Conservation (phyloP, 495 filamentous ascomycete genomes). For the Penicillium cinerascens region DNA sequence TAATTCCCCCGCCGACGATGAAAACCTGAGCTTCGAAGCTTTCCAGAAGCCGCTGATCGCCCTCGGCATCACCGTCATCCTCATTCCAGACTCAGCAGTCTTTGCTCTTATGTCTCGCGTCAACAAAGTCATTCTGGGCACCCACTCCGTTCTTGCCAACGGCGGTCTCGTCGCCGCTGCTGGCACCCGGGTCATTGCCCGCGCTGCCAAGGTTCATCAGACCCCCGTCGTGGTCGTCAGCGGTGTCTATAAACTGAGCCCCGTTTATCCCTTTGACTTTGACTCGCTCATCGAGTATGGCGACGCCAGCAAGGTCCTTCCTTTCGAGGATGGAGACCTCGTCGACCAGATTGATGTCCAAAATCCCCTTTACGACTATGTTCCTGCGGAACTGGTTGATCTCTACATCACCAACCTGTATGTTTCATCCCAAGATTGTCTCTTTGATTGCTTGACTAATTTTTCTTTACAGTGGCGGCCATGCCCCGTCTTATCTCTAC, state of each 20-base stretch:
- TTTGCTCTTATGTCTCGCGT: slow-evolving; percentile 90
- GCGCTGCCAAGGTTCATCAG: slow-evolving; percentile 73
- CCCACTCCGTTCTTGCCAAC: slow-evolving; percentile 80
- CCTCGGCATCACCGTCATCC: slow-evolving; percentile 73
- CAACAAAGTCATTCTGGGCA: slow-evolving; percentile 88
- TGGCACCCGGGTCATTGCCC: slow-evolving; percentile 73
- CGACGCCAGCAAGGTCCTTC: slow-evolving; percentile 67
- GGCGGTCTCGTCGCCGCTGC: slow-evolving; percentile 78
- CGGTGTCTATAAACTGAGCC: slow-evolving; percentile 87
- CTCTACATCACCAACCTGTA: slow-evolving; percentile 92
- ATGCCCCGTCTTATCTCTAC: slow-evolving; percentile 77
- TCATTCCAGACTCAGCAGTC: slow-evolving; percentile 77
- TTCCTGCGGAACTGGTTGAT: slow-evolving; percentile 76
- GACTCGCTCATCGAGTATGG: slow-evolving; percentile 78
- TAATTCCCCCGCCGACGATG: slow-evolving; percentile 38
- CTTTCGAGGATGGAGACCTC: slow-evolving; percentile 68
- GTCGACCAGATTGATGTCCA: slow-evolving; percentile 73
- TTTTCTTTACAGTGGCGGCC: slow-evolving; percentile 58
- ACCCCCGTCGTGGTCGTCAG: slow-evolving; percentile 81
- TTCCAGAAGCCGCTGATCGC: slow-evolving; percentile 74
- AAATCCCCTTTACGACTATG: slow-evolving; percentile 79
- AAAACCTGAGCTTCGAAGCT: slow-evolving; percentile 48
- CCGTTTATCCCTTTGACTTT: slow-evolving; percentile 77
- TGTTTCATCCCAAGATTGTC: slow-evolving; percentile 33
- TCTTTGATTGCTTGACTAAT: background rate